Conservation (phyloP, 208 protist genomes). For the Acanthamoeba lugdunensis region DNA sequence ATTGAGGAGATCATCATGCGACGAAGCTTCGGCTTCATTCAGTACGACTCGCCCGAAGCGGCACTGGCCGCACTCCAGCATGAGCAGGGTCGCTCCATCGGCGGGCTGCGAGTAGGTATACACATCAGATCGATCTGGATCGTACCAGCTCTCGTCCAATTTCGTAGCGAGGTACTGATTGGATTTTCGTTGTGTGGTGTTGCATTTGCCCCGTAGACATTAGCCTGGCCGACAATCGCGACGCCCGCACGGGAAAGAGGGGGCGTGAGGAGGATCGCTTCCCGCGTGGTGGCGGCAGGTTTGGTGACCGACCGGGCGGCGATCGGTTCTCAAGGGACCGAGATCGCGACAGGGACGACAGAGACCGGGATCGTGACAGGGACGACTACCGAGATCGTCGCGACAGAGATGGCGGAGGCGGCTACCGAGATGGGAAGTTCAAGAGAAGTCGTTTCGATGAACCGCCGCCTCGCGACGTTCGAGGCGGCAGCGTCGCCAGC, state of each 20-base stretch:
- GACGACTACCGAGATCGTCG: background rate
- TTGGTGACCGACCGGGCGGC: background rate
- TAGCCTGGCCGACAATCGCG: constrained; percentile 62
- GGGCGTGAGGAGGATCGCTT: background rate
- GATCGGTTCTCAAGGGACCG: background rate
- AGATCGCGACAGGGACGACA: background rate
- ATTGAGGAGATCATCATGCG: constrained; percentile 68
- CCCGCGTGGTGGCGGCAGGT: background rate
- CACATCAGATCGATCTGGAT: too few species aligned
- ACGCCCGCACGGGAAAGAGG: background rate
- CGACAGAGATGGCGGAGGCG: background rate
- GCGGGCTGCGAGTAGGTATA: constrained; percentile 38
- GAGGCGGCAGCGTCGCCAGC: background rate
- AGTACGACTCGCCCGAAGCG: constrained; percentile 70
- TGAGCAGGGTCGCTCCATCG: constrained; percentile 63
- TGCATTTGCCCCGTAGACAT: constrained; percentile 7
- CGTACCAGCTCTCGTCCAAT: background rate
- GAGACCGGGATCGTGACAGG: background rate
- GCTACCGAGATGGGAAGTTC: background rate
- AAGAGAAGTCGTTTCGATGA: constrained; percentile 55
- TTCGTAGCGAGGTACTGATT: background rate
- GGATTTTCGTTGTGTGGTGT: background rate
- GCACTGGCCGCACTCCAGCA: background rate
- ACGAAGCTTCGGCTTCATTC: constrained; percentile 71
- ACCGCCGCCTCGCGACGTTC: background rate